These are phyloP conservation scores for Neonectria ditissima DNA, from an alignment of 2,329 filamentous ascomycete species.

Conservation along the genomic window DNA sequence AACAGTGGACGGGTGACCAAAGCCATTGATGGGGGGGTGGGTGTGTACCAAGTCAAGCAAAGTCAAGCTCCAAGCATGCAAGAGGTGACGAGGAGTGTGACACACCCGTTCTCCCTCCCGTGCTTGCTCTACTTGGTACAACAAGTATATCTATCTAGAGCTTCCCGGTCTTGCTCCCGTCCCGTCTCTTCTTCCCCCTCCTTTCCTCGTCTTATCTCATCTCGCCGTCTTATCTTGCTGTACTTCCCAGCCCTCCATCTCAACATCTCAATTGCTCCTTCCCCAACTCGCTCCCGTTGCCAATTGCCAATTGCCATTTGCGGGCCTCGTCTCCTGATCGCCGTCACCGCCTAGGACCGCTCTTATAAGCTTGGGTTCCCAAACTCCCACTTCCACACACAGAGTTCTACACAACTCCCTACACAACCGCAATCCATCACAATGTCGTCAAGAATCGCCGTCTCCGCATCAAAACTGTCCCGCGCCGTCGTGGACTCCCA, in stretches of 20 bases:
- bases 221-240: background rate
- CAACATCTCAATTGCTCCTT: background rate
- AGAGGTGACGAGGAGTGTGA: background rate
- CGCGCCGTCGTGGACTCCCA: conserved; percentile 60
- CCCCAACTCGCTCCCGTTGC: background rate
- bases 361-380: background rate
- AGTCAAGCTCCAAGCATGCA: background rate
- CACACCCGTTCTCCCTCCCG: background rate
- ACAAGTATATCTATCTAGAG: conserved; percentile 9
- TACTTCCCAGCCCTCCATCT: background rate
- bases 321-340: background rate
- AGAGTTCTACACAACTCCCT: conserved; percentile 24
- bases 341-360: background rate
- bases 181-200: background rate
- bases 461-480: conserved; percentile 62
- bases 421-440: conserved; percentile 12
- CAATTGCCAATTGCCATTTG: background rate
- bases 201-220: background rate
- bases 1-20: background rate
- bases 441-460: conserved; percentile 65
- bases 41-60: background rate
- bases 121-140: background rate
- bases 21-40: background rate
- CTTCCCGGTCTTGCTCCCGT: background rate
- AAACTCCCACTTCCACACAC: conserved; percentile 1